Percentiles rank a stretch among this genome's conserved stretches.
These are phyloP conservation scores for Apiotrichum laibachii DNA, from an alignment of 1,284 basidiomycete genomes.

Conservation along the genomic window DNA sequence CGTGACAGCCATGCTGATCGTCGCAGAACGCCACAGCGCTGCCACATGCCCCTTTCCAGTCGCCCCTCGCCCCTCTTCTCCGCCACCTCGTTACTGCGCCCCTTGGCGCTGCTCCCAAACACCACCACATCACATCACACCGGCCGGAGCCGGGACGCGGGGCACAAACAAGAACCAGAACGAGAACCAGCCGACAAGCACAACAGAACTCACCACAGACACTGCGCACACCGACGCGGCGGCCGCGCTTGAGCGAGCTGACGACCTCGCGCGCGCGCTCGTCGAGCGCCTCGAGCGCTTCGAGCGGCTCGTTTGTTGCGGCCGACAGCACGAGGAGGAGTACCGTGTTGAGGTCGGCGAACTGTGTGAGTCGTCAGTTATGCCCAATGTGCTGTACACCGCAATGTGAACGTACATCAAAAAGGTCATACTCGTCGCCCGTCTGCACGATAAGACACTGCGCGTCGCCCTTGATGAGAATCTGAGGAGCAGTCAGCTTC, in stretches of 20 bases:
- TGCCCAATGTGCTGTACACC: too few relatives aligned
- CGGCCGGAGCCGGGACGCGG: too few relatives aligned
- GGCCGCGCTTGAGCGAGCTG: slow-evolving; percentile 18
- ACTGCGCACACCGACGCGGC: slow-evolving; percentile 25
- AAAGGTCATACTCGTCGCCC: slow-evolving; percentile 27
- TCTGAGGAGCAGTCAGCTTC: slow-evolving; percentile 13
- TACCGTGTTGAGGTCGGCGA: slow-evolving; percentile 41
- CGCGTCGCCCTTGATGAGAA: slow-evolving; percentile 24
- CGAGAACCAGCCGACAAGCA: too few relatives aligned
- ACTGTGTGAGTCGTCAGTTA: slow-evolving; percentile 21
- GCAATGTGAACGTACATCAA: slow-evolving; percentile 31
- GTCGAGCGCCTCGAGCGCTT: slow-evolving; percentile 20
- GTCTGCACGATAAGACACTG: slow-evolving; percentile 30
- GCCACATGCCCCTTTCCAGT: too few relatives aligned
- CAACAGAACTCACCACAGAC: slow-evolving; percentile 32
- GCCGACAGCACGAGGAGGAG: slow-evolving; percentile 38
- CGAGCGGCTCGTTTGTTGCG: slow-evolving; percentile 12
- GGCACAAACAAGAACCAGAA: too few relatives aligned
- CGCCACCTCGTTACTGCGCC: too few relatives aligned
- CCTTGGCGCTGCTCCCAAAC: too few relatives aligned
- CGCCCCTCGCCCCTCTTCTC: too few relatives aligned
- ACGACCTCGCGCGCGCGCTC: slow-evolving; percentile 25
- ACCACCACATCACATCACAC: too few relatives aligned
- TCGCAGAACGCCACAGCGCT: too few relatives aligned
- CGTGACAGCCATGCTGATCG: too few relatives aligned